Evolutionary conservation across 73 alveolate species (phyloP).

Genomic region (Tetrahymena thermophila): DNA sequence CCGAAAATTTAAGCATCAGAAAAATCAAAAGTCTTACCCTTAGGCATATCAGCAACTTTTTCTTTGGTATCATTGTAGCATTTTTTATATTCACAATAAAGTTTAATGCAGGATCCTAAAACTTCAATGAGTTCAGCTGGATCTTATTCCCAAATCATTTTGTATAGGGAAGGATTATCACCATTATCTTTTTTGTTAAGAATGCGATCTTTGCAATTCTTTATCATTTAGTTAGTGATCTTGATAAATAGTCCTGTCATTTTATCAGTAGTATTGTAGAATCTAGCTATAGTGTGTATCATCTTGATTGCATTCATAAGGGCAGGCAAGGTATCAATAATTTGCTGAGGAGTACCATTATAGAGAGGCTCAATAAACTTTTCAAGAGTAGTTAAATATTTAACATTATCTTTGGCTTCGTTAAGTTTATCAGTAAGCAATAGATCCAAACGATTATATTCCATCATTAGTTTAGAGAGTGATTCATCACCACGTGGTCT

Average conservation of each 20-base stretch:
- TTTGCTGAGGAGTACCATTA: slow-evolving; percentile 97
- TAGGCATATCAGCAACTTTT: slow-evolving; percentile 97
- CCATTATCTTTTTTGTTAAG: slow-evolving; percentile 72
- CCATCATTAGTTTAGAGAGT: slow-evolving; percentile 17
- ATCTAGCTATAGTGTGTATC: slow-evolving; percentile 99
- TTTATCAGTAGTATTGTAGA: slow-evolving; percentile 98
- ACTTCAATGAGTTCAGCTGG: slow-evolving; percentile 97
- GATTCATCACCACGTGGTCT: slow-evolving; percentile 39
- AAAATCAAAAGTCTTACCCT: slow-evolving; percentile 99
- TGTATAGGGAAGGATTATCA: background rate
- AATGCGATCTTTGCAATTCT: slow-evolving; percentile 95
- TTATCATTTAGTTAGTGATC: slow-evolving; percentile 99
- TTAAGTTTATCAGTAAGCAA: slow-evolving; percentile 92
- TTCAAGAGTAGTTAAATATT: slow-evolving; percentile 97
- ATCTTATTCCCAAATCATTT: slow-evolving; percentile 66
- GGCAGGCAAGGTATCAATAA: slow-evolving; percentile 97
- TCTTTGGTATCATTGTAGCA: slow-evolving; percentile 96
- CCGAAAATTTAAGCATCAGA: slow-evolving; percentile 99
- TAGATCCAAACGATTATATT: slow-evolving; percentile 30
- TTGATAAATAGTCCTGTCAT: slow-evolving; percentile 99
- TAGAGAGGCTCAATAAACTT: slow-evolving; percentile 99
- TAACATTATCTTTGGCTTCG: slow-evolving; percentile 99
- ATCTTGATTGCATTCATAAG: slow-evolving; percentile 99
- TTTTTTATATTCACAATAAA: slow-evolving; percentile 78
- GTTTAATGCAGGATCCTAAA: slow-evolving; percentile 79